A percentile compares a stretch with the other conserved stretches of the same genome.
Conservation (phyloP, 2,329 filamentous ascomycete species). For the Alternaria sp. region DNA sequence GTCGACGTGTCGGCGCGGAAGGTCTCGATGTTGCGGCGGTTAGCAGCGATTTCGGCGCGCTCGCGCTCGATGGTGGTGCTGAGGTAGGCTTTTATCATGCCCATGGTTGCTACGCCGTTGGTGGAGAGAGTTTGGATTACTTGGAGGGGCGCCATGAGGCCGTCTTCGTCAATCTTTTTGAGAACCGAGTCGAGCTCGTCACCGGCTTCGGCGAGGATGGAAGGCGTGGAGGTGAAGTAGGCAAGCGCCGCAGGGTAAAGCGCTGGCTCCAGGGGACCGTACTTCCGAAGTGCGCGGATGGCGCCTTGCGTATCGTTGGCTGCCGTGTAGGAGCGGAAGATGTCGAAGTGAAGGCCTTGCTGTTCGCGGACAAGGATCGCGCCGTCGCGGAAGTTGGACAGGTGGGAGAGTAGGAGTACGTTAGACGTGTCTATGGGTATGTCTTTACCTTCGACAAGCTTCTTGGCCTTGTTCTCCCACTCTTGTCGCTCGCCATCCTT, state of each 20-base stretch:
- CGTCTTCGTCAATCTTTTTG: conserved; percentile 84
- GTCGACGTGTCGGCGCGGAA: conserved; percentile 83
- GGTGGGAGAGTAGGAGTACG: conserved; percentile 87
- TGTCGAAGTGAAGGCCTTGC: conserved; percentile 88
- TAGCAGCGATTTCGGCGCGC: conserved; percentile 81
- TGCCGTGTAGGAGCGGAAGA: conserved; percentile 93
- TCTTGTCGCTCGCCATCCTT: conserved; percentile 73
- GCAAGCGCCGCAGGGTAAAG: conserved; percentile 90
- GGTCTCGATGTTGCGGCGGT: conserved; percentile 79
- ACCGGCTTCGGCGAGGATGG: conserved; percentile 83
- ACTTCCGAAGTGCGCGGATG: conserved; percentile 87
- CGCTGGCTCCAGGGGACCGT: conserved; percentile 87
- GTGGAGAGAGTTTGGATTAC: conserved; percentile 89
- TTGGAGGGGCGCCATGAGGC: conserved; percentile 92
- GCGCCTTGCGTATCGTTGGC: conserved; percentile 90
- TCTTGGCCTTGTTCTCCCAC: conserved; percentile 92
- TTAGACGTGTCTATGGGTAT: conserved; percentile 91
- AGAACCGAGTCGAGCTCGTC: conserved; percentile 82
- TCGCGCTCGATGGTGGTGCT: conserved; percentile 88
- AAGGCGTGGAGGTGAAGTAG: conserved; percentile 87
- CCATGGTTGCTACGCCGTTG: conserved; percentile 90
- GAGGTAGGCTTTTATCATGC: conserved; percentile 93
- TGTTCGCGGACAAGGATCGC: conserved; percentile 93
- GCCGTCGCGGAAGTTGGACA: conserved; percentile 88
- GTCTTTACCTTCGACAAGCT: conserved; percentile 80